phyloP scores from a whole-genome alignment of 352 stramenopile species.

The Phytophthora palmivora region DNA sequence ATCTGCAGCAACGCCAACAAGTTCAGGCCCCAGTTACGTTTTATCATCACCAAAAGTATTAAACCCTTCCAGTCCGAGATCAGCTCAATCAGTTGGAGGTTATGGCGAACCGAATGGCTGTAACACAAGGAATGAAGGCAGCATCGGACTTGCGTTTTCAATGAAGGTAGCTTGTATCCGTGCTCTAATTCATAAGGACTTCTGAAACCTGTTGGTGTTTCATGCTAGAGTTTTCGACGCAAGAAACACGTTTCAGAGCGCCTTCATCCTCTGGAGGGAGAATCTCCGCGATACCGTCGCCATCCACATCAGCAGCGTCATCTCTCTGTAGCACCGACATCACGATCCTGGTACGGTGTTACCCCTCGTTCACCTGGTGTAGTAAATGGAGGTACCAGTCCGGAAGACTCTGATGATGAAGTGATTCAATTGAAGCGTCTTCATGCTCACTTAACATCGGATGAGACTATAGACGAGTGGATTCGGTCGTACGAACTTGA shows the following conservation, averaged over 20 bases:
- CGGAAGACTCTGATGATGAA: conserved; percentile 35
- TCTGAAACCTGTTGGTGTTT: conserved; percentile 5
- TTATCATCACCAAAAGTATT: conserved; percentile 13
- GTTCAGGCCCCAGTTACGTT: conserved; percentile 22
- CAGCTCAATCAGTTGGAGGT: conserved; percentile 7
- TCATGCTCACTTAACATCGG: conserved; percentile 48
- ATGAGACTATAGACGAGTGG: conserved; percentile 64
- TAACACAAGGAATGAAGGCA: conserved; percentile 18
- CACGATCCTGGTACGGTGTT: conserved; percentile 10
- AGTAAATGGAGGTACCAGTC: conserved; percentile 5
- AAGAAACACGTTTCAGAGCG: conserved; percentile 60
- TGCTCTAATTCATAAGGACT: neutral
- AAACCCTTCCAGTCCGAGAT: conserved; percentile 15
- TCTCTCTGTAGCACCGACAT: conserved; percentile 20
- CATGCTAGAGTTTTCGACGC: conserved; percentile 47
- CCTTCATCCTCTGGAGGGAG: conserved; percentile 49
- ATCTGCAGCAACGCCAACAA: conserved; percentile 20
- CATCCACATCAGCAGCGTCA: conserved; percentile 28
- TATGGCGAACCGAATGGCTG: neutral
- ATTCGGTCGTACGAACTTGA: conserved; percentile 76
- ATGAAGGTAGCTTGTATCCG: conserved; percentile 26
- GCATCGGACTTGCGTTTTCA: conserved; percentile 23
- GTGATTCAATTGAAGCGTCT: conserved; percentile 52
- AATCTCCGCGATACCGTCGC: conserved; percentile 20
- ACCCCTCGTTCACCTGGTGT: conserved; percentile 18